Evolutionary conservation across 768 basidiomycete genomes (phyloP), one percentile per base, ranked within the genome.

Genomic region (Cubamyces sp.): DNA sequence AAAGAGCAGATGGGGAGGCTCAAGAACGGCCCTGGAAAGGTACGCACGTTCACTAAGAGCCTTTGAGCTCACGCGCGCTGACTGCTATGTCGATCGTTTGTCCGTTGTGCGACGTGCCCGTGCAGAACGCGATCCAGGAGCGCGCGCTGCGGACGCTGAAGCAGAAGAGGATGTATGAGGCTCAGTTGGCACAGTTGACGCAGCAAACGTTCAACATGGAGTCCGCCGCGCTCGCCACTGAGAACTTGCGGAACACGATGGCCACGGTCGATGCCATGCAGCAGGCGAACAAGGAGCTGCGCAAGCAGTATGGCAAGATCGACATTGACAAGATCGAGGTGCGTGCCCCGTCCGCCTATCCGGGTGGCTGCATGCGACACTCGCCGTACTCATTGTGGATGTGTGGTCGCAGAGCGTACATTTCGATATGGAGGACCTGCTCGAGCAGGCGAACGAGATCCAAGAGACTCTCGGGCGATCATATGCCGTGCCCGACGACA

Each of bases 131-230:
- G 3, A 90, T 98, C 41, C 92, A 96, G 74, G 90, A 96, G 74
- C 87, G 97, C n/a, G 97, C 97, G 1, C 76, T 98, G 59, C 83
- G 93, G 48, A 92, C 92, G 2, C 81, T 99, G 43, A 94, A 94
- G 77, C 97, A 98, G 79, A 98, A 94, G 81, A 84, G 87, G 76
- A 88, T 98, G 92, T 96, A 96, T 77, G 97, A 99, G 73, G 82
- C 81, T 15, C 97, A 99, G 74, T 83, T 98, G 41, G 82, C 86
- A 9, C 94, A 97, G 74, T 82, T 99, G 16, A 81, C 90, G 28
- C 97, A 98, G 73, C 97, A 98, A 74, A 89, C 92, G 23, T 98
- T 94, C 80, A 98, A 99, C 76, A 98, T 98, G 92, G 96, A 99
- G 78, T 94, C 92, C 57, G 91, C 96, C 14, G 85, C 91, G 15